These are phyloP conservation scores for Gentiana macrophylla DNA, from an alignment of 257 asterid genomes.

Conservation along the genomic window DNA sequence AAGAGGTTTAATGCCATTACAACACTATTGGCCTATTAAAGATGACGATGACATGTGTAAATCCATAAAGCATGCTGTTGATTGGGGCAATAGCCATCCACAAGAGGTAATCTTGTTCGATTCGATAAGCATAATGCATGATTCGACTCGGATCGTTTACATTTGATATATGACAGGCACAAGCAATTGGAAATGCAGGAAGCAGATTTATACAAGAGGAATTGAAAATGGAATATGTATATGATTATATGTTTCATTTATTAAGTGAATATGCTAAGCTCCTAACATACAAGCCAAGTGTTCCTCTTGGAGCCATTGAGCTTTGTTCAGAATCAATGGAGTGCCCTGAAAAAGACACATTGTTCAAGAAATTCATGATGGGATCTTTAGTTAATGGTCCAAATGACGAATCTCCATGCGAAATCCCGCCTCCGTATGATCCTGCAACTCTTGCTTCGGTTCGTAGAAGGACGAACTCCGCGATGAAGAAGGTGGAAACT, in stretches of 20 bases:
- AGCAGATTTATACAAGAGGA: conserved; percentile 46
- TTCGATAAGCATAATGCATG: too few species aligned
- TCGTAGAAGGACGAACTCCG: conserved; percentile 22
- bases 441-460: conserved; percentile 48
- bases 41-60: conserved; percentile 45
- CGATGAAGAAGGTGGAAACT: conserved; percentile 45
- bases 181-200: conserved; percentile 54
- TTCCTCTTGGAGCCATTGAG: conserved; percentile 44
- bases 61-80: conserved; percentile 74
- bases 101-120: conserved; percentile 25
- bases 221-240: conserved; percentile 53
- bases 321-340: conserved; percentile 67
- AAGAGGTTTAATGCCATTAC: conserved; percentile 64
- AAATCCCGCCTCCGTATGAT: conserved; percentile 59
- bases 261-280: conserved; percentile 59
- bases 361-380: conserved; percentile 45
- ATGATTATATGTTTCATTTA: conserved; percentile 85
- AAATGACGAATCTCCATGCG: conserved; percentile 32
- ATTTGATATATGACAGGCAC: conserved; percentile 36
- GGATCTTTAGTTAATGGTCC: conserved; percentile 56
- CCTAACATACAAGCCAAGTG: conserved; percentile 51
- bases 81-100: conserved; percentile 66
- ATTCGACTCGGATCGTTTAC: too few species aligned
- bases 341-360: conserved; percentile 34
- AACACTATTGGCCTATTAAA: conserved; percentile 86